Conservation (phyloP, 2,329 filamentous ascomycete species). For the Neopestalotiopsis sp. region DNA sequence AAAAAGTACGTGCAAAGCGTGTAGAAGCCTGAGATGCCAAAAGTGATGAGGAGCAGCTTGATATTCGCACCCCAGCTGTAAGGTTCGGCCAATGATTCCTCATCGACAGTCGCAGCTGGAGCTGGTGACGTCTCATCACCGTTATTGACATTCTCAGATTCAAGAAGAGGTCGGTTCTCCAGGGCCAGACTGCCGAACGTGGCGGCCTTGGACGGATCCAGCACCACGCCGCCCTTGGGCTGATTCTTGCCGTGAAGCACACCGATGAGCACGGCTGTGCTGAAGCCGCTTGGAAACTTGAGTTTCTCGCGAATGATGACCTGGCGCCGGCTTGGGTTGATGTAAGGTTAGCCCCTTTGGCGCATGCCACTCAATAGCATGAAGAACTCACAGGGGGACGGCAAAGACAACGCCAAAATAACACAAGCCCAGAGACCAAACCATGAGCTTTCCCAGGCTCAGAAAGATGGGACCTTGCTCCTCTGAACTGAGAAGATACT, state of each 20-base stretch:
- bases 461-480: slow-evolving; percentile 81
- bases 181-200: slow-evolving; percentile 40
- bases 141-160: slow-evolving; percentile 26
- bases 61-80: slow-evolving; percentile 55
- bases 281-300: slow-evolving; percentile 94
- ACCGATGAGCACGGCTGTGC: slow-evolving; percentile 90
- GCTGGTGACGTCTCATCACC: slow-evolving; percentile 23
- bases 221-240: slow-evolving; percentile 34
- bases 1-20: slow-evolving; percentile 91
- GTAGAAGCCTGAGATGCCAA: slow-evolving; percentile 65
- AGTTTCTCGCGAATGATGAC: slow-evolving; percentile 92
- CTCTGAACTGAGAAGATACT: slow-evolving; percentile 78
- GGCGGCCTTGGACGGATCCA: slow-evolving; percentile 35
- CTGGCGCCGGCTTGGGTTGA: slow-evolving; percentile 67
- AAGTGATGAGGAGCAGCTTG: slow-evolving; percentile 61
- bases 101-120: slow-evolving; percentile 23
- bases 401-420: slow-evolving; percentile 98
- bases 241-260: slow-evolving; percentile 76
- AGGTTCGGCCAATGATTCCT: slow-evolving; percentile 35
- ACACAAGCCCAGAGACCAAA: slow-evolving; percentile 92
- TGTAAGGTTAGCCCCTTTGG: slow-evolving; percentile 17
- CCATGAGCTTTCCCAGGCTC: slow-evolving; percentile 75
- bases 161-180: slow-evolving; percentile 36
- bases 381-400: slow-evolving; percentile 70
- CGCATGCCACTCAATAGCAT: not conserved